These are phyloP conservation scores for Ceratocystis cubensis DNA, from an alignment of 2,329 filamentous ascomycete species.

Conservation along the genomic window DNA sequence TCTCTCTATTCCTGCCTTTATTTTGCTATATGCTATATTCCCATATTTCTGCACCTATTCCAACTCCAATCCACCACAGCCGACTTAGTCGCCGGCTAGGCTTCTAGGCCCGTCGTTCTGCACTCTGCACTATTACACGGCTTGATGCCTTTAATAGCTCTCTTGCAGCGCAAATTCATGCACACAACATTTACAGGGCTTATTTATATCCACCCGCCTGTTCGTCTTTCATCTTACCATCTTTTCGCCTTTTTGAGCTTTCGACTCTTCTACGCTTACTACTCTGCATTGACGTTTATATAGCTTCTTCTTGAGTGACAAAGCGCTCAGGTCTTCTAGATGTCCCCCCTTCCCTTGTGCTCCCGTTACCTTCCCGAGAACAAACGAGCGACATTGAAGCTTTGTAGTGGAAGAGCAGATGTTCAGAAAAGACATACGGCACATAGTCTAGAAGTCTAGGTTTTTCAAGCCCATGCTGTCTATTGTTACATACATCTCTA, in stretches of 20 bases:
- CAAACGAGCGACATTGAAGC: not conserved
- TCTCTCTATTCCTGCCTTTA: not conserved
- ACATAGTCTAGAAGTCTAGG: not conserved
- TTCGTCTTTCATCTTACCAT: not conserved
- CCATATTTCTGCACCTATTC: no score
- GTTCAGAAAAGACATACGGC: not conserved
- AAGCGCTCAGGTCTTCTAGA: constrained; percentile 4
- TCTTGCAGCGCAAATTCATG: no score
- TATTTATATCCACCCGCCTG: not conserved
- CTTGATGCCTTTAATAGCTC: no score
- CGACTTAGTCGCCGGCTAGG: no score
- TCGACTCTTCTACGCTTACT: not conserved
- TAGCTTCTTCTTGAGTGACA: not conserved
- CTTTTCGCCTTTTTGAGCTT: not conserved
- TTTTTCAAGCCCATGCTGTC: not conserved
- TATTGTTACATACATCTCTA: not conserved
- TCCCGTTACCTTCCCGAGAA: not conserved
- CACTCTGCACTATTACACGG: no score
- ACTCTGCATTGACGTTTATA: not conserved
- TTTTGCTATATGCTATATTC: not conserved
- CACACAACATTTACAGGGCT: not conserved
- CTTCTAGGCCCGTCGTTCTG: no score
- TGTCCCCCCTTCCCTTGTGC: not conserved
- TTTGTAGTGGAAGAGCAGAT: not conserved
- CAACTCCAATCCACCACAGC: no score